A percentile compares a stretch with the other conserved stretches of the same genome.
phyloP scores from a whole-genome alignment of 2,329 filamentous ascomycete species.

The Sphaerulina musiva region DNA sequence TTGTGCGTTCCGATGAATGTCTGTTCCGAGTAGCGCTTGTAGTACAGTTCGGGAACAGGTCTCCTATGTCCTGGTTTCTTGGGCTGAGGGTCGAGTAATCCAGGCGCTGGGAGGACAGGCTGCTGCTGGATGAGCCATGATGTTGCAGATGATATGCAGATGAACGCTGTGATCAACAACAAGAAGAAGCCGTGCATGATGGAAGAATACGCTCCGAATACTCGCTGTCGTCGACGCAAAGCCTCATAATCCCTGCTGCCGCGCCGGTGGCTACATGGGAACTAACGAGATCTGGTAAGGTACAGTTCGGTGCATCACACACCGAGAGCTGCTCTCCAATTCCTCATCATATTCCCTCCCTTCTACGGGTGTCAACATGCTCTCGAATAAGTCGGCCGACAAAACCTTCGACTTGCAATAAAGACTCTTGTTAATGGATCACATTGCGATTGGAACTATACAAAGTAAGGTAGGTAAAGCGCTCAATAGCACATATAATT shows the following conservation, averaged over 20 bases:
- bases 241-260: background rate
- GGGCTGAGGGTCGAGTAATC: conserved; percentile 13
- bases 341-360: background rate
- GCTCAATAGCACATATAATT: no score
- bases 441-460: no score
- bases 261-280: no score
- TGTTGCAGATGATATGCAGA: background rate
- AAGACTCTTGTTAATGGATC: no score
- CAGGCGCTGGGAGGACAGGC: background rate
- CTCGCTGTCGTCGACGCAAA: background rate
- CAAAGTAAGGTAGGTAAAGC: no score
- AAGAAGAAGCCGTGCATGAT: background rate
- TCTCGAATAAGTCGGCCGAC: no score
- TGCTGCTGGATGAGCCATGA: background rate
- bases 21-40: conserved; percentile 52
- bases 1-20: conserved; percentile 60
- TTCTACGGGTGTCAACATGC: no score
- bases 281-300: no score
- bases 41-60: conserved; percentile 45
- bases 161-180: no score
- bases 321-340: background rate
- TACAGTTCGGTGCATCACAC: background rate
- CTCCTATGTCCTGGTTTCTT: conserved; percentile 17
- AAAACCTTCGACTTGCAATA: no score
- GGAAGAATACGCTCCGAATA: background rate